These are phyloP conservation scores for Podospora pseudocomata DNA, from an alignment of 495 filamentous ascomycete species.

Conservation along the genomic window DNA sequence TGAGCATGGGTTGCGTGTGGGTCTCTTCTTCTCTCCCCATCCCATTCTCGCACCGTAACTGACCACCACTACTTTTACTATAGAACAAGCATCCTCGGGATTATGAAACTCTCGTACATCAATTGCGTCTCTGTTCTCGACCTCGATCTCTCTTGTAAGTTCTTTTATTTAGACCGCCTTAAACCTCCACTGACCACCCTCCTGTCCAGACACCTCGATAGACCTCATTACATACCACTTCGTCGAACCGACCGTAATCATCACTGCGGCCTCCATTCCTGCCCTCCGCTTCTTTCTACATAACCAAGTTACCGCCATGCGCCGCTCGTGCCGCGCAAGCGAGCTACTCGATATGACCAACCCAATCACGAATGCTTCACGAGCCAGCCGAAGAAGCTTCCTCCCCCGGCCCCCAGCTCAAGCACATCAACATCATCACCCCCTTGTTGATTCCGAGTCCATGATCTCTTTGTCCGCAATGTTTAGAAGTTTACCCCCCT, in stretches of 20 bases:
- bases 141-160: conserved; percentile 5
- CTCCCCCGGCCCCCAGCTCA: background rate
- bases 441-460: too few relatives aligned
- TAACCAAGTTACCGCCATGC: background rate
- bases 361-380: background rate
- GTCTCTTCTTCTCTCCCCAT: background rate
- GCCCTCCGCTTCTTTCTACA: conserved; percentile 4
- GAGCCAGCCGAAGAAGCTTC: background rate
- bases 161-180: too few relatives aligned
- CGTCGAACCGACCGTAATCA: conserved; percentile 15
- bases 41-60: too few relatives aligned
- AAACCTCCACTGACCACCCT: background rate
- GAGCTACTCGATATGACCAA: conserved; percentile 1
- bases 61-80: background rate
- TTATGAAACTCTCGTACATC: conserved; percentile 5
- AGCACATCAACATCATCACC: too few relatives aligned
- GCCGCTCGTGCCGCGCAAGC: background rate
- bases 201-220: conserved; percentile 1
- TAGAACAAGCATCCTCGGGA: background rate
- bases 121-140: background rate
- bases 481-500: too few relatives aligned
- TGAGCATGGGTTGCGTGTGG: conserved; percentile 33
- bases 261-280: conserved; percentile 16
- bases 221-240: conserved; percentile 14
- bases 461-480: too few relatives aligned